Base-by-base conservation (phyloP, 2,329 filamentous ascomycete species). In the Exophiala spinifera region DNA sequence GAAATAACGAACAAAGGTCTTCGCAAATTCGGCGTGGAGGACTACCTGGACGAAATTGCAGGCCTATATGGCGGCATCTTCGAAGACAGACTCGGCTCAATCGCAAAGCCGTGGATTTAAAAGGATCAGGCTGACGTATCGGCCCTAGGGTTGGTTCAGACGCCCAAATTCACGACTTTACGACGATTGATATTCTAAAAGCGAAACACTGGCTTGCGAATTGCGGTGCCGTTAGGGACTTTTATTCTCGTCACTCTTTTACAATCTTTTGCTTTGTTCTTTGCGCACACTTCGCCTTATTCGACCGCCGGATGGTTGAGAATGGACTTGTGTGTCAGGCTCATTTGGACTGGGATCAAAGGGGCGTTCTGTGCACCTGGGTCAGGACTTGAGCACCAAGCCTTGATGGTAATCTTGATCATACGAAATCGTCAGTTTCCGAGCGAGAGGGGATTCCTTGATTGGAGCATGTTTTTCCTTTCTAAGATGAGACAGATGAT, bases 1-100 rank as follows among this genome's bases (percentile, higher is more conserved):
- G 82, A 86, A 55, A 82, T 97, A 67, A 71, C 79, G 55, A 77
- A 80, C 20, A 83, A 82, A 58, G 89, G 89, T 2, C 79, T 96
- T 4, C 79, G 78, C 65, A 87, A 86, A 64, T 88, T 90, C 70
- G 80, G 79, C 42, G 88, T 89, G 8, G 83, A 89, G 46, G 91
- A 96, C 65, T 99, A 99, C 73, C 74, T 95, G 56, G 75, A 77
- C 42, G 91, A 95, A 68, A 87, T 97, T 53, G 80, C 88, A 61
- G 82, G 80, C 52, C 72, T 95, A 13, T 79, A 87, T 64, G 71
- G 78, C 46, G 79, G 76, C 55, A 83, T 86, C 68, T 86, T 87
- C 66, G 75, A 75, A 36, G 72, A 75, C 59, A 65, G 67, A 44
- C 63, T 71, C 23, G 69, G 68, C 5, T 63, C 70, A 14, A 61